Evolutionary conservation across 139 green algal genomes (phyloP).

Genomic region (Limnomonas spitsbergensis): DNA sequence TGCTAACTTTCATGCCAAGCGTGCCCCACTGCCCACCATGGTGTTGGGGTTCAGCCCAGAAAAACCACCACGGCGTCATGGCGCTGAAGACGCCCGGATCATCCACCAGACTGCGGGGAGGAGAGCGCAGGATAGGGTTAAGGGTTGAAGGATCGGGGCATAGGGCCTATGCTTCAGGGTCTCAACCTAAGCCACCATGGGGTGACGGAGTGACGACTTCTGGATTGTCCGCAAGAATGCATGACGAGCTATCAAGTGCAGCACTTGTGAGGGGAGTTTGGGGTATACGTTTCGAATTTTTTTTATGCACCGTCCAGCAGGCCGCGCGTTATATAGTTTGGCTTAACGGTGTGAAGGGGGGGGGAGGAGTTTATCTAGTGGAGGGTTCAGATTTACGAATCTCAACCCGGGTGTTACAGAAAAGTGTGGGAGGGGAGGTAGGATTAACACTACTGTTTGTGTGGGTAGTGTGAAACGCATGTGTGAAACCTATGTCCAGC

Average conservation of each 20-base stretch:
- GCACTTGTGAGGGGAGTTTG: neutral
- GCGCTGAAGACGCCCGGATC: conserved; percentile 73
- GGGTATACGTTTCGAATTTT: too few species aligned
- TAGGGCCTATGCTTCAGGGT: neutral
- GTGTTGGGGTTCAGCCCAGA: conserved; percentile 64
- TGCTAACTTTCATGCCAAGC: too few species aligned
- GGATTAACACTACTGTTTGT: too few species aligned
- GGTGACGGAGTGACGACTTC: neutral
- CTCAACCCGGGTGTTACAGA: too few species aligned
- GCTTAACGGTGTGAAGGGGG: too few species aligned
- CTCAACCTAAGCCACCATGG: neutral
- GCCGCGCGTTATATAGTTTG: too few species aligned
- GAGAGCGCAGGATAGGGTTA: neutral
- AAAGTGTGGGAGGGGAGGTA: too few species aligned
- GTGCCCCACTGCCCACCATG: conserved; percentile 46
- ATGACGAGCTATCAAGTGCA: neutral
- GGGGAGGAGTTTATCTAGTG: too few species aligned
- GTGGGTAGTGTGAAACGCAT: too few species aligned
- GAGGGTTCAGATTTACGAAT: too few species aligned
- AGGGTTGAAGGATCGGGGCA: neutral
- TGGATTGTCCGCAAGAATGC: neutral
- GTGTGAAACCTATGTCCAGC: too few species aligned
- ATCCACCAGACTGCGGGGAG: conserved; percentile 74
- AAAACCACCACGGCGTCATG: conserved; percentile 70
- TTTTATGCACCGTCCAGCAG: too few species aligned